Evolutionary conservation across 2,329 filamentous ascomycete species (phyloP).

Genomic region (Fusarium buharicum): DNA sequence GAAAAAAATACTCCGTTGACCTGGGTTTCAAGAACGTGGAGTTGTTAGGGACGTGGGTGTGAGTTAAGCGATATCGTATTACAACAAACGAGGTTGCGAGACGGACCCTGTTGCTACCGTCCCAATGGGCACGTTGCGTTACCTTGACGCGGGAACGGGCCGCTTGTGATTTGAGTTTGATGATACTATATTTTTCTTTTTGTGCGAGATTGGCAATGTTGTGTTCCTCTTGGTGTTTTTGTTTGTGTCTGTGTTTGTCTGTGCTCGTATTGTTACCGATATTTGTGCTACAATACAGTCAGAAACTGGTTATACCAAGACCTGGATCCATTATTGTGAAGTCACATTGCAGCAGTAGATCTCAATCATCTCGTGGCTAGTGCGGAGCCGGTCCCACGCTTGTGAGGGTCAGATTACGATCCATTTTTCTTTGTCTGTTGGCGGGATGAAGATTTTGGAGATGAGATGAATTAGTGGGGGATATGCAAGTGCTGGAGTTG

Average conservation of each 20-base stretch:
- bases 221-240: conserved; percentile 9
- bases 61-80: not conserved
- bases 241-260: not conserved
- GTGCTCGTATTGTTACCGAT: not conserved
- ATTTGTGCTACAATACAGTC: not conserved
- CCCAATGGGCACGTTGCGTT: conserved; percentile 13
- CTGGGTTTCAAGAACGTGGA: too few species aligned
- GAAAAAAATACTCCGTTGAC: too few species aligned
- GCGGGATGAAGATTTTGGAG: not conserved
- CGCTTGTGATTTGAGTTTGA: conserved; percentile 18
- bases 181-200: not conserved
- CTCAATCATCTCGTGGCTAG: conserved; percentile 23
- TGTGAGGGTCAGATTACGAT: conserved; percentile 3
- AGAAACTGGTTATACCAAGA: not conserved
- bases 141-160: conserved; percentile 22
- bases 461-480: not conserved
- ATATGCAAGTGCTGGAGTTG: not conserved
- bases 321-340: too few species aligned
- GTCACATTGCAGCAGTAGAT: conserved; percentile 12
- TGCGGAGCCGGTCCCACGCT: conserved; percentile 2
- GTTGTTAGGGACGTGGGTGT: too few species aligned
- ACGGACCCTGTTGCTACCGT: too few species aligned
- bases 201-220: conserved; percentile 15
- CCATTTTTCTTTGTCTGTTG: not conserved
- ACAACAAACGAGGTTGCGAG: not conserved